These are phyloP conservation scores for Fusarium miscanthi DNA, from an alignment of 2,329 filamentous ascomycete species.

Conservation along the genomic window DNA sequence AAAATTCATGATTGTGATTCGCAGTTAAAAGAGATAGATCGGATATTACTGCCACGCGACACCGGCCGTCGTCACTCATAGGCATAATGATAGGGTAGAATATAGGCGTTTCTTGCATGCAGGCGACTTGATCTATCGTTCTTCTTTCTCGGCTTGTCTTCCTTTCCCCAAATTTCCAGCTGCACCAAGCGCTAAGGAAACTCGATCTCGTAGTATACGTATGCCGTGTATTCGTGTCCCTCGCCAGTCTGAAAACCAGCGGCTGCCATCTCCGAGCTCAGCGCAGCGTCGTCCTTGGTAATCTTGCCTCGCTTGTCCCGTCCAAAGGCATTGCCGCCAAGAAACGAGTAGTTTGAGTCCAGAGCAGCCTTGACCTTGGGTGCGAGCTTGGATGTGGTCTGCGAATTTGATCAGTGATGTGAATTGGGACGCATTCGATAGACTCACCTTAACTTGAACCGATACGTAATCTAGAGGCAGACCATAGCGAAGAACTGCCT, in stretches of 20 bases:
- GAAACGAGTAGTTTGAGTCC: slow-evolving; percentile 87
- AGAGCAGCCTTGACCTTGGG: slow-evolving; percentile 84
- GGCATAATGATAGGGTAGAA: slow-evolving; percentile 43
- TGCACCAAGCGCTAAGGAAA: slow-evolving; percentile 60
- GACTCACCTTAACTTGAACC: slow-evolving; percentile 81
- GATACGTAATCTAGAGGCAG: slow-evolving; percentile 90
- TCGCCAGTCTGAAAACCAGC: slow-evolving; percentile 75
- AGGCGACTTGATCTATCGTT: slow-evolving; percentile 30
- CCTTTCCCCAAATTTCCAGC: background rate
- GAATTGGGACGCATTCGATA: no score
- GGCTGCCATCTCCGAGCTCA: slow-evolving; percentile 86
- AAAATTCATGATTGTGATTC: slow-evolving; percentile 17
- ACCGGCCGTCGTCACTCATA: slow-evolving; percentile 37
- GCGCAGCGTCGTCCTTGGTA: slow-evolving; percentile 85
- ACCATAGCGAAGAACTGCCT: slow-evolving; percentile 96
- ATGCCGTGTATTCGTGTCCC: slow-evolving; percentile 89
- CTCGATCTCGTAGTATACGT: slow-evolving; percentile 97
- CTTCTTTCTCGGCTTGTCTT: background rate
- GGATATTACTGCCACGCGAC: slow-evolving; percentile 45
- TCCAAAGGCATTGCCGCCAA: slow-evolving; percentile 93
- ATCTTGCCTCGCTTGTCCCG: slow-evolving; percentile 93
- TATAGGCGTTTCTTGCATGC: slow-evolving; percentile 47
- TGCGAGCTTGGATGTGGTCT: slow-evolving; percentile 85
- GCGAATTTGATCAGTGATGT: slow-evolving; percentile 27
- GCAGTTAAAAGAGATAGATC: slow-evolving; percentile 38